Percentiles rank a stretch among this genome's conserved stretches.
Evolutionary conservation across 176 grass and related monocot genomes (phyloP).

Genomic region (Musa schizocarpa): DNA sequence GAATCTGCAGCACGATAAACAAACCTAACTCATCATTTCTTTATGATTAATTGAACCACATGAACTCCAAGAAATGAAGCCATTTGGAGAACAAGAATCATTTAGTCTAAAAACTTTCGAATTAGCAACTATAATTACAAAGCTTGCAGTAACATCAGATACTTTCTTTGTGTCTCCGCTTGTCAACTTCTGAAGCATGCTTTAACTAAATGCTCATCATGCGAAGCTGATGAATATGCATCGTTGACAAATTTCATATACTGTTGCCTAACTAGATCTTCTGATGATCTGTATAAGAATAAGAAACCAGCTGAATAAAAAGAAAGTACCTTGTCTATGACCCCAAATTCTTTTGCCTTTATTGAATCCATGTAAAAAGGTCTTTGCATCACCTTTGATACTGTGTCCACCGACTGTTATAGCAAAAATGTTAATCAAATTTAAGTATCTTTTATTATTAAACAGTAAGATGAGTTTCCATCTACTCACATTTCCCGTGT

Average conservation of each 20-base stretch:
- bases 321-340: constrained; percentile 85
- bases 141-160: neutral
- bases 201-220: neutral
- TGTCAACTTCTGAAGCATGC: neutral
- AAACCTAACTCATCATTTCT: constrained; percentile 4
- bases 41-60: constrained; percentile 1
- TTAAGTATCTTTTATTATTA: neutral
- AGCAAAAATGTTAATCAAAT: constrained; percentile 12
- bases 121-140: no score
- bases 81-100: neutral
- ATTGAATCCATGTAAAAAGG: constrained; percentile 70
- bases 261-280: neutral
- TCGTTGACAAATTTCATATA: no score
- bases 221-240: neutral
- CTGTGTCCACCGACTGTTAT: constrained; percentile 56
- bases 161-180: neutral
- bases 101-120: neutral
- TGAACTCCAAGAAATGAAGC: neutral
- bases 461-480: constrained; percentile 11
- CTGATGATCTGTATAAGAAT: neutral
- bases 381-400: constrained; percentile 62
- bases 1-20: constrained; percentile 45
- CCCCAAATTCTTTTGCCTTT: constrained; percentile 87
- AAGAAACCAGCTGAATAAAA: constrained; percentile 12
- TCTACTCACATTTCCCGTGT: constrained; percentile 89